Evolutionary conservation across 148 eudicot genomes (phyloP), one percentile per base, ranked within the genome.

Genomic region (Pouteria glomerata): DNA sequence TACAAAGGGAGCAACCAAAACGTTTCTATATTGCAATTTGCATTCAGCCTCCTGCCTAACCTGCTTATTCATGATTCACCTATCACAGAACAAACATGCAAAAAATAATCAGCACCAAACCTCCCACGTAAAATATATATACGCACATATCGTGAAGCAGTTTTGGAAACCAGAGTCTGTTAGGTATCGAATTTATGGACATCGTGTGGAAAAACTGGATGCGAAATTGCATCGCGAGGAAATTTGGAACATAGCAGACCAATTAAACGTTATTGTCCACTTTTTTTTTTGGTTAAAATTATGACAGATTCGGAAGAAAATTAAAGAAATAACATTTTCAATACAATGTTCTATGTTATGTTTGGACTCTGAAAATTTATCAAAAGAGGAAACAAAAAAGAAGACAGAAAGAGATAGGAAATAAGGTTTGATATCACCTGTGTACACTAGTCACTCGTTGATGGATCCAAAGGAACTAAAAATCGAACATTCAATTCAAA

Each of bases 1-100:
- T 64, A 21, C 8, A 31, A 18, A 7, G 56, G 74, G 37, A 73
- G 26, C 41, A 58, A 24, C 19, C 48, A 63, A 62, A 53, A 7
- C 64, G 73, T 39, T 29, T 27, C 33, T 34, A 26, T 29, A 30
- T 18, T n/a, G 63, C 51, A 67, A 12, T 57, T 66, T 67, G 65
- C 59, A 47, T 58, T 33, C 37, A 60, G 19, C 19, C 18, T 44
- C 6, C 24, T 19, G 62, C 52, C n/a, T 29, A 58, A 19, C 42
- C 30, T 2, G 39, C 27, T 37, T 18, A 48, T 39, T 69, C 52
- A 57, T 29, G 30, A 42, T 58, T 30, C 27, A 29, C 37, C 74
- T 57, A 45, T 13, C 18, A 57, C 39, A 58, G 58, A 58, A n/a
- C 27, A 48, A 71, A 58, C 19, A 18, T 57, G 39, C 3, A 1